A percentile compares a stretch with the other conserved stretches of the same genome.
phyloP scores from a whole-genome alignment of 768 basidiomycete species.

The Cyclocybe cylindracea region DNA sequence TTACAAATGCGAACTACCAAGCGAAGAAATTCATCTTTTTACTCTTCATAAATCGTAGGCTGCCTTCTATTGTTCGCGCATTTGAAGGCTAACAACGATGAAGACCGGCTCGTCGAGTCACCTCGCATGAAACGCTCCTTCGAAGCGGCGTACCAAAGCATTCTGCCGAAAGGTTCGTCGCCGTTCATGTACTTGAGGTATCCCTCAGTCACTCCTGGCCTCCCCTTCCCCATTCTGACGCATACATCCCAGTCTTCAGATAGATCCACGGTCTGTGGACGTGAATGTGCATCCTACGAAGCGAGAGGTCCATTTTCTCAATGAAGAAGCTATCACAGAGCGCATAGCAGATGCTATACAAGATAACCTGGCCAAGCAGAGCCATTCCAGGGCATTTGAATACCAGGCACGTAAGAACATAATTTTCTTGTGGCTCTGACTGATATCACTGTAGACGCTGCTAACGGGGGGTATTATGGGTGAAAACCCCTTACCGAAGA shows the following conservation, averaged over 20 bases:
- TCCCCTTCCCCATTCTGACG: not conserved
- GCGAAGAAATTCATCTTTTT: conserved; percentile 84
- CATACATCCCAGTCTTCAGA: conserved; percentile 56
- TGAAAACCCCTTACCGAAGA: conserved; percentile 32
- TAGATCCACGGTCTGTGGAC: conserved; percentile 88
- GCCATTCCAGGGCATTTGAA: conserved; percentile 68
- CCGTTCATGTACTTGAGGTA: conserved; percentile 96
- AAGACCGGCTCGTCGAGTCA: conserved; percentile 93
- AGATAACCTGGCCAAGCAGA: conserved; percentile 57
- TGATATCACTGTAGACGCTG: conserved; percentile 44
- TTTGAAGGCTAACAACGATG: not conserved
- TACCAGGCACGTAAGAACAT: conserved; percentile 53
- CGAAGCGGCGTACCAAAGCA: conserved; percentile 79
- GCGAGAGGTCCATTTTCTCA: conserved; percentile 91
- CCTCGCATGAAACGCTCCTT: conserved; percentile 82
- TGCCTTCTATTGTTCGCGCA: not conserved
- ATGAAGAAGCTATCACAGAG: conserved; percentile 86
- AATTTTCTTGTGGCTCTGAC: not conserved
- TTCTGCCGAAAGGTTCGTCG: conserved; percentile 85
- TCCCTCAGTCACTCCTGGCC: conserved; percentile 7
- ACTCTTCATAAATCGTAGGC: conserved; percentile 93
- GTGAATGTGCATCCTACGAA: conserved; percentile 99
- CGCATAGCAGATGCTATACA: conserved; percentile 75
- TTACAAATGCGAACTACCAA: conserved; percentile 88
- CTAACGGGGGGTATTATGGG: conserved; percentile 54